Conservation (phyloP, 805 yeast species). For the Zygotorulaspora danielsina region DNA sequence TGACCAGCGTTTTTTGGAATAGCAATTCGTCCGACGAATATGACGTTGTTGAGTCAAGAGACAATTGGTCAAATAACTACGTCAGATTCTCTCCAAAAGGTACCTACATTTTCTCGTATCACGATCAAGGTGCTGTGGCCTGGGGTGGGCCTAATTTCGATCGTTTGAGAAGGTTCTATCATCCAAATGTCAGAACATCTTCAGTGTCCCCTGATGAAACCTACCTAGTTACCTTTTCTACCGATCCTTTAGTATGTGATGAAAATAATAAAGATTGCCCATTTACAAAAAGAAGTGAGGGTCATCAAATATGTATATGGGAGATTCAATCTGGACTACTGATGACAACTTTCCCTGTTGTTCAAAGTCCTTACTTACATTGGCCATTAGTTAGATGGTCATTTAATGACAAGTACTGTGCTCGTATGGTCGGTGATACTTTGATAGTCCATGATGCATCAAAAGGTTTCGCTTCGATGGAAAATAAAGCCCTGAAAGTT, state of each 20-base stretch:
- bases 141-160: constrained; percentile 90
- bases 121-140: constrained; percentile 89
- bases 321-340: constrained; percentile 78
- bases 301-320: constrained; percentile 94
- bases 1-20: constrained; percentile 85
- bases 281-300: constrained; percentile 81
- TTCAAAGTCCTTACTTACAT: constrained; percentile 62
- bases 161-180: constrained; percentile 72
- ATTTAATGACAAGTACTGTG: constrained; percentile 84
- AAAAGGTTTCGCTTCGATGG: constrained; percentile 70
- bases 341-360: constrained; percentile 85
- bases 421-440: constrained; percentile 91
- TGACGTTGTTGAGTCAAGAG: constrained; percentile 70
- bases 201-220: constrained; percentile 93
- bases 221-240: constrained; percentile 84
- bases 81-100: constrained; percentile 93
- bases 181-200: constrained; percentile 81
- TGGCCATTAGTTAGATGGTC: constrained; percentile 99
- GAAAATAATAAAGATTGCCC: constrained; percentile 66
- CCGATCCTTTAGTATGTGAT: constrained; percentile 69
- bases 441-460: constrained; percentile 83
- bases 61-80: constrained; percentile 81
- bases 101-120: constrained; percentile 78
- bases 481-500: constrained; percentile 77
- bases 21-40: constrained; percentile 68